Conservation (phyloP, 345 rosid species). For the Citrus inodora region DNA sequence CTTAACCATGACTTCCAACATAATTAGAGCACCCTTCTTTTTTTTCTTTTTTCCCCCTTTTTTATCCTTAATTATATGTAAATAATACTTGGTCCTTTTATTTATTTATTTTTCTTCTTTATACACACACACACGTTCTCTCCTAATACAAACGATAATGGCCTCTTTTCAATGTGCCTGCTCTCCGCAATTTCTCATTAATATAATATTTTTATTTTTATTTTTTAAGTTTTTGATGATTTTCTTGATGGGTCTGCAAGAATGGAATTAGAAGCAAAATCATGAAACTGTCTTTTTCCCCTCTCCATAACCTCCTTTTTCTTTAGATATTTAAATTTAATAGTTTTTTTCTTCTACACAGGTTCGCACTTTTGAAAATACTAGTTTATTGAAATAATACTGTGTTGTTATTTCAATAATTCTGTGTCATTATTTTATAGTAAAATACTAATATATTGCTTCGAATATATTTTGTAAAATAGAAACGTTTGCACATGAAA, state of each 20-base stretch:
- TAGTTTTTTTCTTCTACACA: neutral
- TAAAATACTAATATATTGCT: too few relatives aligned
- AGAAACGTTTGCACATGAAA: too few relatives aligned
- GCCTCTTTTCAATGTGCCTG: neutral
- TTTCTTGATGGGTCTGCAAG: neutral
- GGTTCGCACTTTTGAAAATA: neutral
- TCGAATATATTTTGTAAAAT: neutral
- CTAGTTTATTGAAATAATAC: too few relatives aligned
- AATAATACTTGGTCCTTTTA: conserved; percentile 24
- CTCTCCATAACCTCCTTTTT: neutral
- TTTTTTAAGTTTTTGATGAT: neutral
- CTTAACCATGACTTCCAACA: conserved; percentile 30
- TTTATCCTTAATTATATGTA: conserved; percentile 23
- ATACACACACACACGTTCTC: neutral
- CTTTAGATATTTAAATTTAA: neutral
- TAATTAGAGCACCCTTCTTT: conserved; percentile 15
- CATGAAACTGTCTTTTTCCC: neutral
- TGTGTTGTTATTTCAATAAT: too few relatives aligned
- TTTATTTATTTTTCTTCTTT: neutral
- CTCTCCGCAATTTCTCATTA: neutral
- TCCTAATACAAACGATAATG: neutral
- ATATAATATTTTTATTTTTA: neutral
- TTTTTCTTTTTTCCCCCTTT: too few relatives aligned
- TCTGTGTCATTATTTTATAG: too few relatives aligned
- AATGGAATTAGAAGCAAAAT: neutral